Evolutionary conservation across 169 alveolate genomes (phyloP), one percentile per base, ranked within the genome.

Genomic region (Fabrea salina): DNA sequence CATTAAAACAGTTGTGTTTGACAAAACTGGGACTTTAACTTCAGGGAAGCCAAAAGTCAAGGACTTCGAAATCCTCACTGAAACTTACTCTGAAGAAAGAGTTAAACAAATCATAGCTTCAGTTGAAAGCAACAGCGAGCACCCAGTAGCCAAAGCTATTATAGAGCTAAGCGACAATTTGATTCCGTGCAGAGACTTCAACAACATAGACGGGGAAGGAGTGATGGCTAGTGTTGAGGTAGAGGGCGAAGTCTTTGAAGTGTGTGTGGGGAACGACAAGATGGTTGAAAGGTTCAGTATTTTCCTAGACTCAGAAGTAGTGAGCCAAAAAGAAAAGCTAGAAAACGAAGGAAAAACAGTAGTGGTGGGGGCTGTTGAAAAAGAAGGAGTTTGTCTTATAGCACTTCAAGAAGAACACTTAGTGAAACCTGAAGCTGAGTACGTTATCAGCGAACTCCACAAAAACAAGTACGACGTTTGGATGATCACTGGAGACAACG

Each of bases 21-120:
- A 89, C 66, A 80, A 83, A 64, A 86, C 90, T 53, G 92, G 91
- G 4, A 84, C 90, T 43, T 76, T 86, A 4, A 89, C 88, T 19
- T 50, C 75, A 54, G 91, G 90, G 25, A 68, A 77, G 35, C 84
- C 83, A n/a, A 32, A 61, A 40, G 78, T 86, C n/a, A 67, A 74
- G 13, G 88, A 86, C 32, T 11, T 82, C 8, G 49, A 49, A 4
- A 30, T 35, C 22, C 37, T 61, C 35, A 35, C 64, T 5, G 86
- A 40, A 25, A 57, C 44, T 33, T 50, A 61, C 58, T 47, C 19
- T 19, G 66, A 41, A 44, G 47, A 22, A 70, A 40, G 37, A 44
- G 37, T 50, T 3, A n/a, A 49, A 25, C n/a, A 25, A 5, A 4
- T 70, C 0, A 49, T 70, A 19, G 47, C n/a, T 5, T 22, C 79